A percentile compares a stretch with the other conserved stretches of the same genome.
Conservation (phyloP, 352 stramenopile genomes). For the Blastocystis sp. region DNA sequence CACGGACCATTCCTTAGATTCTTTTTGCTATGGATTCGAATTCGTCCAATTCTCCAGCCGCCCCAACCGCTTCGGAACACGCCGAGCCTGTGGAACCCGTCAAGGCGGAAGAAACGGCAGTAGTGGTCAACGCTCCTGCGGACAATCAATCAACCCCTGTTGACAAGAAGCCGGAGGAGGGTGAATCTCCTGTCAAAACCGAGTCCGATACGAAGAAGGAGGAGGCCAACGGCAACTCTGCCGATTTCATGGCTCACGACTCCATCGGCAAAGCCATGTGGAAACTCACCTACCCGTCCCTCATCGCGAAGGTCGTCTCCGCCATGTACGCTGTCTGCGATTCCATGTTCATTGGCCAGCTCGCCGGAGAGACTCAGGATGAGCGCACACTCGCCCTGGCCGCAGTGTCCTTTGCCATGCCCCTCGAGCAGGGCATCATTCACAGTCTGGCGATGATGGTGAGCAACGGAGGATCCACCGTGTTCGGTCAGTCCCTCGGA, state of each 20-base stretch:
- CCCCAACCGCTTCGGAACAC: not conserved
- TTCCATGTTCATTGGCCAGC: slow-evolving; percentile 61
- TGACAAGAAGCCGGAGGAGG: not conserved
- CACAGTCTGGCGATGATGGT: slow-evolving; percentile 63
- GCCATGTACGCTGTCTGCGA: slow-evolving; percentile 45
- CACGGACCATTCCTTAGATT: not conserved
- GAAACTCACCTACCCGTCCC: slow-evolving; percentile 63
- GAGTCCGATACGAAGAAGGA: not conserved
- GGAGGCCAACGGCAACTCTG: not conserved
- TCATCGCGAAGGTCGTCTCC: slow-evolving; percentile 64
- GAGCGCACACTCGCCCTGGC: slow-evolving; percentile 17
- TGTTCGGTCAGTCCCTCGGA: slow-evolving; percentile 50
- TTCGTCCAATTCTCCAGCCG: no score
- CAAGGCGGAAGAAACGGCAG: not conserved
- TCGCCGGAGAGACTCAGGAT: slow-evolving; percentile 55
- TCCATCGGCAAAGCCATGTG: slow-evolving; percentile 61
- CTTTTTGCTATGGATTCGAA: not conserved
- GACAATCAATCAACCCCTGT: not conserved
- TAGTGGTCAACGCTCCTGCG: not conserved
- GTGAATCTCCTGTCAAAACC: not conserved
- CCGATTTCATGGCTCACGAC: slow-evolving; percentile 38
- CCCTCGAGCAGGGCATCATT: slow-evolving; percentile 59
- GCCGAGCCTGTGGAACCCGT: not conserved
- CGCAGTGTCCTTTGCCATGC: slow-evolving; percentile 54
- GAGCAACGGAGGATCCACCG: slow-evolving; percentile 45